phyloP scores from a whole-genome alignment of 164 flowering plant genomes.

The Magnolia kwangsiensis region DNA sequence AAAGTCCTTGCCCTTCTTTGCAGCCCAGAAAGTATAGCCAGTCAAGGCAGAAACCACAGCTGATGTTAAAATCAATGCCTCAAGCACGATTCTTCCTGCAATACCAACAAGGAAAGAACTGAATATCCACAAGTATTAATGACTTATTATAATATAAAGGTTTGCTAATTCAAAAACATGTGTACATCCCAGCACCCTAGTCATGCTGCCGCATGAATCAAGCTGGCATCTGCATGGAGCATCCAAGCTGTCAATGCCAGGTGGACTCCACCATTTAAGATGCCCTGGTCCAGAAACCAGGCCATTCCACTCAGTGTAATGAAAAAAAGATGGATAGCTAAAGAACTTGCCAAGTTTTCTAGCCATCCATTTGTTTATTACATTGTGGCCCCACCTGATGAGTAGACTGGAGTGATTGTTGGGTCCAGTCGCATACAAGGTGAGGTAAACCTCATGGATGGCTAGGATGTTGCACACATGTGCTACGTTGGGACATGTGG shows the following conservation, averaged over 20 bases:
- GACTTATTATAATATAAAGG: not conserved
- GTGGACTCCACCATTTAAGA: not conserved
- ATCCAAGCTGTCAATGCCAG: not conserved
- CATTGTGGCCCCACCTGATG: not conserved
- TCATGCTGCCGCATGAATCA: not conserved
- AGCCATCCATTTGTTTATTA: not conserved
- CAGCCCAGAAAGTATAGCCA: conserved; percentile 96
- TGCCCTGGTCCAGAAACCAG: not conserved
- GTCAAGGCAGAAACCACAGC: conserved; percentile 81
- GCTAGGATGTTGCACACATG: not conserved
- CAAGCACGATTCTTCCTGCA: conserved; percentile 87
- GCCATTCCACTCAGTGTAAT: not conserved
- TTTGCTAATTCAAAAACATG: not conserved
- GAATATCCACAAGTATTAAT: not conserved
- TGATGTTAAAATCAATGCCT: conserved; percentile 83
- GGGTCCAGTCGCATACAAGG: not conserved
- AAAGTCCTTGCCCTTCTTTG: conserved; percentile 98
- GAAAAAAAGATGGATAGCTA: not conserved
- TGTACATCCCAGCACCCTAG: not conserved
- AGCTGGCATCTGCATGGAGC: not conserved
- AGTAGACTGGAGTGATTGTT: not conserved
- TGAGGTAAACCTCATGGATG: not conserved
- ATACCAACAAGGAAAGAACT: not conserved
- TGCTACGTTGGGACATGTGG: not conserved
- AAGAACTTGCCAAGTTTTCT: not conserved